Conservation (phyloP, 2,329 filamentous ascomycete species). For the Fusarium subtropicale region DNA sequence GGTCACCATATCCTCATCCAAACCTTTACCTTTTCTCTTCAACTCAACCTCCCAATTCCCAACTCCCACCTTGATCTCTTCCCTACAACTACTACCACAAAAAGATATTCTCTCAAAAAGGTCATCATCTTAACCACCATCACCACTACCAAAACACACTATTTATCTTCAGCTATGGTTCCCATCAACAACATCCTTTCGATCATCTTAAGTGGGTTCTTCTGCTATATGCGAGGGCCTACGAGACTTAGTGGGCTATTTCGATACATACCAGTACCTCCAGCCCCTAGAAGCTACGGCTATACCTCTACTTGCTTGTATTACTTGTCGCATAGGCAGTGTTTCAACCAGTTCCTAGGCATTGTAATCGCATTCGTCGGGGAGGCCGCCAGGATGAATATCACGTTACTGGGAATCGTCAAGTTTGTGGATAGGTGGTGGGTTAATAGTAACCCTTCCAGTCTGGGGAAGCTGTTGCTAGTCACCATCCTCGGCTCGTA, state of each 20-base stretch:
- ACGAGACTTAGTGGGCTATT: background rate
- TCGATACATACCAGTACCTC: background rate
- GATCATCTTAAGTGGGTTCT: fast-evolving
- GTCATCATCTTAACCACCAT: background rate
- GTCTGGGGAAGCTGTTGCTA: too few species aligned
- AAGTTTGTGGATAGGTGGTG: too few species aligned
- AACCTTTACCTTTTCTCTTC: background rate
- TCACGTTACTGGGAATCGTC: too few species aligned
- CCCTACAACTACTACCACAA: background rate
- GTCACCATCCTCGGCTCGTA: background rate
- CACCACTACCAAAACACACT: background rate
- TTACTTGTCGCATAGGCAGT: constrained; percentile 12
- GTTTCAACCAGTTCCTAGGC: constrained; percentile 7
- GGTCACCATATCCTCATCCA: background rate
- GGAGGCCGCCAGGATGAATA: too few species aligned
- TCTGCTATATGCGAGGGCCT: fast-evolving
- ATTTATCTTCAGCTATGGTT: background rate
- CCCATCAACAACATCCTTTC: too few species aligned
- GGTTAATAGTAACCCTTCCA: too few species aligned
- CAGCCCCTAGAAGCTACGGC: background rate
- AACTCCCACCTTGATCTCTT: background rate
- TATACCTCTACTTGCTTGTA: constrained; percentile 1
- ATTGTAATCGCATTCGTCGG: too few species aligned
- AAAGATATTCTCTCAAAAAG: too few species aligned
- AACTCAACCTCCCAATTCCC: background rate